Evolutionary conservation across 768 basidiomycete species (phyloP), one percentile per base, ranked within the genome.

Genomic region (Kwoniella sp.): DNA sequence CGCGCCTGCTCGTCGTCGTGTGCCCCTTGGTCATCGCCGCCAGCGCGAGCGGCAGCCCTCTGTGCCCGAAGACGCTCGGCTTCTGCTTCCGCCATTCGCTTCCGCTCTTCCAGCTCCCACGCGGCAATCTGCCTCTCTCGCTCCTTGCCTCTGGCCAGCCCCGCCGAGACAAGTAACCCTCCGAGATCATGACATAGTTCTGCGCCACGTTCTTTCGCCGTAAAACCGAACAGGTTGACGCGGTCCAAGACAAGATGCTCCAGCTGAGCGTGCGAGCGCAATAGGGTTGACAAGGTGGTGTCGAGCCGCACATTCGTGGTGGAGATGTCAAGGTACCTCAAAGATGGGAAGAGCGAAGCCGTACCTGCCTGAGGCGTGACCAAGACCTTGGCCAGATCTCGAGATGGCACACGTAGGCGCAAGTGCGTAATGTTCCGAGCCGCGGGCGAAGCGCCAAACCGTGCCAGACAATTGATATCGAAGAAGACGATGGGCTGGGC

Each of bases 401-500:
- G 81, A 0, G 79, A 77, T 3, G 89, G 90, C 20, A 92, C 79
- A 28, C 86, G 82, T 26, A 92, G 73, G 15, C 85, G 80, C 19
- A 93, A 71, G 50, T 81, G 77, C 3, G 75, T 80, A 38, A 86
- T 75, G 33, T 74, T 62, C 11, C 51, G 46, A n/a, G 79, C 70
- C 10, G 79, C 73, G 0, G 77, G 73, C 0, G 83, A 81, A 27
- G 69, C 60, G 1, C 77, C 71, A 42, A 88, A 71, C 2, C 68
- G 67, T 0, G 78, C 74, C 44, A 92, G 73, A 32, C 49, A 93
- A 77, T 34, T 79, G 23, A 67, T 66, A 37, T 73, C 80, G 70
- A 87, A 87, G 75, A 91, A 89, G 2, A 89, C 87, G 57, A 95
- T 79, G 0, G 91, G 91, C 64, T 93, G 91, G 1, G 90, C 91